Conservation (phyloP, 805 yeast genomes). For the Scheffersomyces coipomensis region DNA sequence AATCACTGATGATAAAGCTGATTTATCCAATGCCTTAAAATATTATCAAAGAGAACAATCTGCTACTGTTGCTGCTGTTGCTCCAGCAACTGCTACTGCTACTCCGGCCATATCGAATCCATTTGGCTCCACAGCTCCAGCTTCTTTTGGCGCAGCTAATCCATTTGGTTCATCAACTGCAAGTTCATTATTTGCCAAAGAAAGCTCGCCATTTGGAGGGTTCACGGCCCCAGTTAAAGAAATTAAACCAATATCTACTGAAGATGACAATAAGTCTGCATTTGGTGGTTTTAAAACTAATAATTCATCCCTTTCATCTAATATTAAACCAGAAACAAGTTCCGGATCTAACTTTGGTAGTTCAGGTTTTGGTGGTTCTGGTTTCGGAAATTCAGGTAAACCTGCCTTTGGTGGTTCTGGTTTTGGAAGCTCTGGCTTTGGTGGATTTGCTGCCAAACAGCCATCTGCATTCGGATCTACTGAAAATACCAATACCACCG, state of each 20-base stretch:
- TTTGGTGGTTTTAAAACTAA: slow-evolving; percentile 1
- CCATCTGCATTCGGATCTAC: slow-evolving; percentile 6
- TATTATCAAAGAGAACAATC: background rate
- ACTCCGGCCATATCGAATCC: slow-evolving; percentile 3
- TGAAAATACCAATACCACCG: background rate
- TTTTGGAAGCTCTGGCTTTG: slow-evolving; percentile 19
- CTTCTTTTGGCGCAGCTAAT: slow-evolving; percentile 17
- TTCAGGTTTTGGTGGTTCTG: slow-evolving; percentile 11
- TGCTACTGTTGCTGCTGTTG: background rate
- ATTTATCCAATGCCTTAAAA: slow-evolving; percentile 13
- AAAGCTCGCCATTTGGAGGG: too few species aligned
- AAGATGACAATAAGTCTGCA: too few species aligned
- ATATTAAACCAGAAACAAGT: background rate
- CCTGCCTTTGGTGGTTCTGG: slow-evolving; percentile 13
- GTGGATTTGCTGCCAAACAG: slow-evolving; percentile 6
- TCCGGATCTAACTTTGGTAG: slow-evolving; percentile 11
- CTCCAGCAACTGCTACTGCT: too few species aligned
- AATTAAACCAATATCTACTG: too few species aligned
- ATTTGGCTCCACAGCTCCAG: slow-evolving; percentile 13
- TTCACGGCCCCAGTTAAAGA: too few species aligned
- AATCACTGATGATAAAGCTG: slow-evolving; percentile 34
- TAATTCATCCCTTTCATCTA: slow-evolving; percentile 1
- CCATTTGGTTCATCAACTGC: too few species aligned
- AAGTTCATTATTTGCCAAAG: too few species aligned
- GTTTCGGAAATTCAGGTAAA: background rate